A percentile compares a stretch with the other conserved stretches of the same genome.
Evolutionary conservation across 371 early-diverging fungal genomes (phyloP).

Genomic region (Blastocladiella emersonii): DNA sequence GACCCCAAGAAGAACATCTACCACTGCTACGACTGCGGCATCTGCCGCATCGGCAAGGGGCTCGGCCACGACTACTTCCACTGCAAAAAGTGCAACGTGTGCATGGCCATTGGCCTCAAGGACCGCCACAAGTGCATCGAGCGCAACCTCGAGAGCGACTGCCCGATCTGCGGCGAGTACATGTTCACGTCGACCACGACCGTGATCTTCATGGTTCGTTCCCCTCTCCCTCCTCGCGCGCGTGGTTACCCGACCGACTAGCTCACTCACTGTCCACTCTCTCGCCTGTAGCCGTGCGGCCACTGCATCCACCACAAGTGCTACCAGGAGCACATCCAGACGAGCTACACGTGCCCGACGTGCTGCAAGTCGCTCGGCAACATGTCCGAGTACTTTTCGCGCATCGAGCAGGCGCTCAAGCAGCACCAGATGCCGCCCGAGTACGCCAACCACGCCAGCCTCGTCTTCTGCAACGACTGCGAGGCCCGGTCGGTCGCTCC

Average conservation of each 20-base stretch:
- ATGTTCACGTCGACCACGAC: constrained; percentile 73
- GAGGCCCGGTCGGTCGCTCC: constrained; percentile 61
- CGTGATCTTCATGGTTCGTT: constrained; percentile 69
- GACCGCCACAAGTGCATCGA: constrained; percentile 87
- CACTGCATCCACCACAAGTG: constrained; percentile 90
- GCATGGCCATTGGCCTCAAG: constrained; percentile 60
- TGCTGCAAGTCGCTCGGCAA: constrained; percentile 87
- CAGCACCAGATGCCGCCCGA: constrained; percentile 83
- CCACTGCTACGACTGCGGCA: constrained; percentile 85
- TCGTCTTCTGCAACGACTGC: constrained; percentile 92
- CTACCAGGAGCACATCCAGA: constrained; percentile 63
- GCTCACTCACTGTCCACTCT: neutral
- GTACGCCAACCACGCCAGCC: constrained; percentile 50
- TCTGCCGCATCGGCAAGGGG: constrained; percentile 81
- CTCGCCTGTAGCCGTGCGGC: constrained; percentile 59
- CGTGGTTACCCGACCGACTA: neutral
- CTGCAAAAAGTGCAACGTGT: constrained; percentile 81
- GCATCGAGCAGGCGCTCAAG: constrained; percentile 67
- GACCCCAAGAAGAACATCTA: constrained; percentile 65
- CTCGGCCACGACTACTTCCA: constrained; percentile 76
- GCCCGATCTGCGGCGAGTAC: constrained; percentile 95
- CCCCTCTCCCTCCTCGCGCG: neutral
- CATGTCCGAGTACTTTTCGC: constrained; percentile 63
- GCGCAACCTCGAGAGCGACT: constrained; percentile 76
- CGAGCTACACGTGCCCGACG: constrained; percentile 90